Conservation (phyloP, 441 rosid genomes). For the Corymbia citriodora region DNA sequence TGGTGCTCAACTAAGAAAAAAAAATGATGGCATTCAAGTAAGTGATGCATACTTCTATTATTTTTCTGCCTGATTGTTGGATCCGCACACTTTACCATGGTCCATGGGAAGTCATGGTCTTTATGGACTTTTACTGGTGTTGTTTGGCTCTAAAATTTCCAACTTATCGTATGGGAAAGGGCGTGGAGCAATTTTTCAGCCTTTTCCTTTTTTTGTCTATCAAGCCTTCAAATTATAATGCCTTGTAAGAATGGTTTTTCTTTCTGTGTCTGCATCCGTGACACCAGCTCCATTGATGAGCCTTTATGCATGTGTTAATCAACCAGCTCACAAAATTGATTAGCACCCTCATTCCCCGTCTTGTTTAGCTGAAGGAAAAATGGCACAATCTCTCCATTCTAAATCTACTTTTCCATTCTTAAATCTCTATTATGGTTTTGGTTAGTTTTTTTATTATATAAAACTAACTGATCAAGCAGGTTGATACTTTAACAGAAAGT, state of each 20-base stretch:
- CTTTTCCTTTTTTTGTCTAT: too few relatives aligned
- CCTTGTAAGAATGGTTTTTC: background rate
- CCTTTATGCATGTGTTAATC: background rate
- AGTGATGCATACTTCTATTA: too few relatives aligned
- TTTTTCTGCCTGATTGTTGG: too few relatives aligned
- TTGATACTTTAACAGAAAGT: background rate
- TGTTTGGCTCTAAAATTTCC: too few relatives aligned
- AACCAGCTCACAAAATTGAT: background rate
- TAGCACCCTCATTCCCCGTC: background rate
- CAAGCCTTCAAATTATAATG: too few relatives aligned
- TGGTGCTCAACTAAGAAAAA: too few relatives aligned
- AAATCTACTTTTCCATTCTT: background rate
- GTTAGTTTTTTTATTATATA: background rate
- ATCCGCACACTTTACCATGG: too few relatives aligned
- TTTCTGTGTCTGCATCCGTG: background rate
- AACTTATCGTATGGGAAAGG: too few relatives aligned
- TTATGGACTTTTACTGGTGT: too few relatives aligned
- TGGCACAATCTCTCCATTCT: background rate
- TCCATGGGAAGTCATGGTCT: too few relatives aligned
- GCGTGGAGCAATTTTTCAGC: too few relatives aligned
- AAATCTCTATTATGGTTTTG: background rate
- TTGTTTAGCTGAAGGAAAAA: background rate
- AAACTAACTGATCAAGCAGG: background rate
- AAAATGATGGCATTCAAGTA: too few relatives aligned
- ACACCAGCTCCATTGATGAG: background rate